Conservation (phyloP, 345 rosid species). For the Rhodamnia argentea region DNA sequence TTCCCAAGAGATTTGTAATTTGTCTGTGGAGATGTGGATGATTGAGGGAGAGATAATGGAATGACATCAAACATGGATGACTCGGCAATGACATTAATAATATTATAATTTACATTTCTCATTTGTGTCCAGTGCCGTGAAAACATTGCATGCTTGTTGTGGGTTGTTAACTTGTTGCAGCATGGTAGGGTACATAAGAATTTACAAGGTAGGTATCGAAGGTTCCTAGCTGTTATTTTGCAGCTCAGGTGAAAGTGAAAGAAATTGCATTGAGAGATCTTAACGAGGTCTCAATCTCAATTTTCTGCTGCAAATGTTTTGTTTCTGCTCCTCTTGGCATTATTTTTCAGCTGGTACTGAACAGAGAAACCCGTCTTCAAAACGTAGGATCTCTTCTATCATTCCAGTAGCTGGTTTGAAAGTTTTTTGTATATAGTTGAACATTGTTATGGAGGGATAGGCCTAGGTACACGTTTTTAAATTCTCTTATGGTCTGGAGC, state of each 20-base stretch:
- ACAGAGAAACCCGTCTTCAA: background rate
- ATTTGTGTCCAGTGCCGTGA: background rate
- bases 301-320: background rate
- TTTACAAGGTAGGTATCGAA: background rate
- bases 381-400: background rate
- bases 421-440: background rate
- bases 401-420: background rate
- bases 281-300: background rate
- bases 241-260: background rate
- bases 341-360: background rate
- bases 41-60: background rate
- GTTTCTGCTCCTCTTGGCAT: background rate
- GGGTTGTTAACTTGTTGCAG: background rate
- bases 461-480: background rate
- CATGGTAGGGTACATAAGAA: background rate
- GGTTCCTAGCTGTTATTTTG: background rate
- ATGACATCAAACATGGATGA: background rate
- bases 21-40: background rate
- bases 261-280: background rate
- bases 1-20: background rate
- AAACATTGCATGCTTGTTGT: background rate
- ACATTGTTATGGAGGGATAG: background rate
- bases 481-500: background rate
- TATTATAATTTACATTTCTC: background rate
- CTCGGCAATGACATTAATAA: background rate